phyloP scores from a whole-genome alignment of 2,329 filamentous ascomycete genomes.

The Madurella fahalii region DNA sequence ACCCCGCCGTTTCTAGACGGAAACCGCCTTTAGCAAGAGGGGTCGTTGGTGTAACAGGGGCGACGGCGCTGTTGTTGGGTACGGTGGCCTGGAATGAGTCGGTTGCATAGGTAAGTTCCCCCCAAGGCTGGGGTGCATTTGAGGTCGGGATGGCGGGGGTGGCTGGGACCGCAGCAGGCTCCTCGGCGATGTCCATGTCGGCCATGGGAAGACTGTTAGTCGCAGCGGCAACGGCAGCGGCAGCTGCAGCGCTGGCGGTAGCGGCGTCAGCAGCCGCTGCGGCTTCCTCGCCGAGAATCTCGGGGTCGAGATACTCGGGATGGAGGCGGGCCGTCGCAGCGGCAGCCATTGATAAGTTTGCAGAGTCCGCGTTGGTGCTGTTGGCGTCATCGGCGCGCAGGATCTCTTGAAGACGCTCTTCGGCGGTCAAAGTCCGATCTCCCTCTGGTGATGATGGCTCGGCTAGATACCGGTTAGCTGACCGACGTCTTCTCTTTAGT shows the following conservation, averaged over 20 bases:
- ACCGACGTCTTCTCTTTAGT: not conserved
- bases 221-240: slow-evolving; percentile 16
- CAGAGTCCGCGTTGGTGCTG: slow-evolving; percentile 39
- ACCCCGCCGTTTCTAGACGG: slow-evolving; percentile 48
- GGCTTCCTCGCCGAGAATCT: slow-evolving; percentile 29
- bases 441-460: slow-evolving; percentile 15
- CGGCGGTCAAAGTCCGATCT: slow-evolving; percentile 38
- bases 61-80: slow-evolving; percentile 22
- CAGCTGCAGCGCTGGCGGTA: slow-evolving; percentile 19
- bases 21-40: slow-evolving; percentile 45
- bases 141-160: slow-evolving; percentile 16
- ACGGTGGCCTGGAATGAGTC: slow-evolving; percentile 29
- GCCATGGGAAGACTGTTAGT: slow-evolving; percentile 15
- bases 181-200: slow-evolving; percentile 19
- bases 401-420: slow-evolving; percentile 49
- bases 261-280: slow-evolving; percentile 23
- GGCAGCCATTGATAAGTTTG: slow-evolving; percentile 53
- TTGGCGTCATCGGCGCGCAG: slow-evolving; percentile 34
- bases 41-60: slow-evolving; percentile 20
- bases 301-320: slow-evolving; percentile 51
- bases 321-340: slow-evolving; percentile 54
- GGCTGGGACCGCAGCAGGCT: not conserved
- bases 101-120: slow-evolving; percentile 49
- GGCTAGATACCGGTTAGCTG: slow-evolving; percentile 10
- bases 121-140: slow-evolving; percentile 43